Conservation (phyloP, 768 basidiomycete genomes). For the Cantharellus cinnabarinus region DNA sequence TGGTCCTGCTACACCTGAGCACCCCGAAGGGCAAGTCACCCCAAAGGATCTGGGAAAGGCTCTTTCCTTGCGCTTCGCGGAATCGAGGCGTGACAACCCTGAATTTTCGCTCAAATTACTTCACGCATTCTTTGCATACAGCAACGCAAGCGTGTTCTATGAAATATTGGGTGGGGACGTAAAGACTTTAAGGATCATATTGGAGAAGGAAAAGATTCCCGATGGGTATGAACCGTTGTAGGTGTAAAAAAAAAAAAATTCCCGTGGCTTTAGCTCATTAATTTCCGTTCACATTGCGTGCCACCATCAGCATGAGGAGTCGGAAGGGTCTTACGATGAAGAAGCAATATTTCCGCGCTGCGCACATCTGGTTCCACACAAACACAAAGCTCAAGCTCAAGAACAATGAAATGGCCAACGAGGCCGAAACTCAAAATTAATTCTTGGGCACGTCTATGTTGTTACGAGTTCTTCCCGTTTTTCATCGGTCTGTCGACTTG, state of each 20-base stretch:
- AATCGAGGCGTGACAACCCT: not conserved
- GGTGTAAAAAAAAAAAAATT: not conserved
- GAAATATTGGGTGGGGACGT: constrained; percentile 49
- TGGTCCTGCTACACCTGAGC: constrained; percentile 27
- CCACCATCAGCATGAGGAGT: not conserved
- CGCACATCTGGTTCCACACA: no score
- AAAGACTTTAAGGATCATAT: constrained; percentile 29
- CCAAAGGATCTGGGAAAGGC: not conserved
- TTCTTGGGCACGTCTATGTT: no score
- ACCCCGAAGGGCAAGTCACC: not conserved
- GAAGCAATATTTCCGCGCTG: no score
- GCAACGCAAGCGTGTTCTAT: constrained; percentile 37
- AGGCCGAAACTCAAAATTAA: no score
- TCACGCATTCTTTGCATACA: constrained; percentile 25
- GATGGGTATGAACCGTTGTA: constrained; percentile 44
- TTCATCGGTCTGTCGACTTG: no score
- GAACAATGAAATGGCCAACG: no score
- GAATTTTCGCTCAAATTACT: not conserved
- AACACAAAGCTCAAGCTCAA: no score
- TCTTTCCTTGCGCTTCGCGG: not conserved
- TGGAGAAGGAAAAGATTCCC: constrained; percentile 49
- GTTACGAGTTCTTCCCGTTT: no score
- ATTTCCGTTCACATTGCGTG: not conserved
- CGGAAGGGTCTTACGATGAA: not conserved
- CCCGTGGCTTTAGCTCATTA: not conserved